phyloP scores from a whole-genome alignment of 78 protist species.

The Dictyostelium purpureum region DNA sequence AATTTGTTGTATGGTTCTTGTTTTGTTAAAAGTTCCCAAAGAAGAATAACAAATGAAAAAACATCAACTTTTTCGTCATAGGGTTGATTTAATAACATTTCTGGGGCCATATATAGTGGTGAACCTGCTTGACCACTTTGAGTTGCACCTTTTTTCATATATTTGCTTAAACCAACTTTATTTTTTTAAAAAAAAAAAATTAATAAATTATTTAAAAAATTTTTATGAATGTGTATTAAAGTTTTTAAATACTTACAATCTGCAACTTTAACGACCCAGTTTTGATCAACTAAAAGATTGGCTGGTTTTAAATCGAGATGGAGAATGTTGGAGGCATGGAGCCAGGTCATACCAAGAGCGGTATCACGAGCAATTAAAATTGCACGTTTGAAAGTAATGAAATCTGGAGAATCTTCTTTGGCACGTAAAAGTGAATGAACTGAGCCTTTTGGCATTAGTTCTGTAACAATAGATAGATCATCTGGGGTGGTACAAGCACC shows the following conservation, averaged over 20 bases:
- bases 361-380: slow-evolving; percentile 79
- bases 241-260: too few relatives aligned
- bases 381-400: slow-evolving; percentile 50
- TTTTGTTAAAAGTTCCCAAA: slow-evolving; percentile 77
- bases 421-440: slow-evolving; percentile 57
- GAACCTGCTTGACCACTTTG: slow-evolving; percentile 81
- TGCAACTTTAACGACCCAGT: slow-evolving; percentile 79
- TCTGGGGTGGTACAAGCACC: slow-evolving; percentile 81
- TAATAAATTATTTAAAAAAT: not conserved
- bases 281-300: slow-evolving; percentile 68
- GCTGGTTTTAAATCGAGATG: slow-evolving; percentile 81
- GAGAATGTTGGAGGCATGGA: slow-evolving; percentile 61
- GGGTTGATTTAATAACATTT: slow-evolving; percentile 62
- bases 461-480: slow-evolving; percentile 70
- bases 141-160: slow-evolving; percentile 12
- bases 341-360: slow-evolving; percentile 82
- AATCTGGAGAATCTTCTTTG: slow-evolving; percentile 73
- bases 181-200: not conserved
- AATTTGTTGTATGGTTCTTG: slow-evolving; percentile 77
- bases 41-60: slow-evolving; percentile 71
- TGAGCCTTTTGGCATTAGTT: slow-evolving; percentile 80
- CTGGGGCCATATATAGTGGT: slow-evolving; percentile 81
- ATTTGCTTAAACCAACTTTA: slow-evolving; percentile 64
- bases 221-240: too few relatives aligned
- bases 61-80: slow-evolving; percentile 82